Base-by-base conservation (phyloP, 495 filamentous ascomycete genomes). In the Rhypophila decipiens region DNA sequence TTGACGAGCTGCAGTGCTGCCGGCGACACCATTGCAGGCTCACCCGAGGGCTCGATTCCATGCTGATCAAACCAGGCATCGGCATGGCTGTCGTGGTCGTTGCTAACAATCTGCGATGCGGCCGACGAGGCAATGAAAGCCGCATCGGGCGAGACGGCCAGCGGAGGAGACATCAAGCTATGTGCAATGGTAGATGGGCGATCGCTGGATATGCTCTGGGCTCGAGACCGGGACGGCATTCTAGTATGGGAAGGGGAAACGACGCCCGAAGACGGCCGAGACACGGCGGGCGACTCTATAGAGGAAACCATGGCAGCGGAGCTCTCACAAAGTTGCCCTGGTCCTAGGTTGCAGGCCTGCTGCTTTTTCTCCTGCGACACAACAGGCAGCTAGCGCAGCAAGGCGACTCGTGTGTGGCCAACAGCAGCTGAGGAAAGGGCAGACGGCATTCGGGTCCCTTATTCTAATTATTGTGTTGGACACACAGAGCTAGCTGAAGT, bases 71-170 rank as follows among this genome's bases (percentile, higher is more conserved):
- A 83, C 70, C 74, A 75, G 44, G 75, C 66, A 37, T 83, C 78
- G 44, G 80, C 71, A 55, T 85, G 83, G 51, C 77, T 81, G 51
- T 88, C 86, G 67, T 91, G 86, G 57, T 94, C 85, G 57, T 86
- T 85, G 49, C 85, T 91, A 57, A 96, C 84, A 45, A 96, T 93
- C 53, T 96, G 88, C 18, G 87, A 88, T 23, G 90, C 94, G 40
- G 90, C 89, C 23, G 87, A 84, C 5, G 85, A 73, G 34, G 93
- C 89, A 59, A 99, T 91, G 66, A 93, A 99, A 17, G 78, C 87
- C 21, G 94, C 83, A 49, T 86, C 72, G 2, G 94, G 93, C 33
- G 80, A 79, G 34, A 90, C 78, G n/a, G 76, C 69, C 39, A 75
- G 52, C 33, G 82, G 77, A 60, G 85, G 72, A 61, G 84, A 72